A percentile compares a stretch with the other conserved stretches of the same genome.
Evolutionary conservation across 2,329 filamentous ascomycete species (phyloP).

Genomic region (Cytospora piceicola): DNA sequence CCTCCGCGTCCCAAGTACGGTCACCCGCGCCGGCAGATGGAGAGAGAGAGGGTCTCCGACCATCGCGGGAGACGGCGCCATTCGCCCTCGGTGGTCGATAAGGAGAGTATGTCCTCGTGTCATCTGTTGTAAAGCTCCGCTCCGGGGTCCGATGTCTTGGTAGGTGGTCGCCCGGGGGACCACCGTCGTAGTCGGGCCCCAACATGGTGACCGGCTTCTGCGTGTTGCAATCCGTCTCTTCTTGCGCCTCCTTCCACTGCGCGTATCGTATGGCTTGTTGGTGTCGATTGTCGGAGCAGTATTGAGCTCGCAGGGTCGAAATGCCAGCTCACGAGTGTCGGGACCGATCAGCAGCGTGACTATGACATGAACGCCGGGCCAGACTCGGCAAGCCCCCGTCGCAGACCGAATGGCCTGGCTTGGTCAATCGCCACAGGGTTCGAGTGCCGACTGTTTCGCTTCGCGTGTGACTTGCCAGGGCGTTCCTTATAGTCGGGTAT

Average conservation of each 20-base stretch:
- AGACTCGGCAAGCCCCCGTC: conserved; percentile 24
- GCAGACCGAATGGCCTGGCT: conserved; percentile 23
- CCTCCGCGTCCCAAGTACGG: conserved; percentile 32
- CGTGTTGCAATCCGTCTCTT: conserved; percentile 27
- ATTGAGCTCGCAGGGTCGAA: conserved; percentile 22
- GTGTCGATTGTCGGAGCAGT: conserved; percentile 7
- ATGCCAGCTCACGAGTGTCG: conserved; percentile 29
- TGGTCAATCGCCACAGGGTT: conserved; percentile 20
- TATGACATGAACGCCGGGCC: conserved; percentile 24
- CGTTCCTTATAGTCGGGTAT: conserved; percentile 22
- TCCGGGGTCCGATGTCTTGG: conserved; percentile 36
- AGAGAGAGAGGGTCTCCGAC: conserved; percentile 29
- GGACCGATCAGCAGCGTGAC: conserved; percentile 26
- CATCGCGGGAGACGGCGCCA: conserved; percentile 34
- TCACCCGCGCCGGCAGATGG: conserved; percentile 27
- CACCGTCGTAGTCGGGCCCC: conserved; percentile 53
- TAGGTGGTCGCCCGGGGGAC: conserved; percentile 44
- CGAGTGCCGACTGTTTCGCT: conserved; percentile 21
- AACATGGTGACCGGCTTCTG: conserved; percentile 38
- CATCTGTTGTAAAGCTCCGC: conserved; percentile 32
- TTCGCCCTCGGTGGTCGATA: conserved; percentile 35
- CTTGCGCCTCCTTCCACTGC: conserved; percentile 16
- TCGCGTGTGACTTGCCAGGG: conserved; percentile 10
- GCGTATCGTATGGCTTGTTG: conserved; percentile 7
- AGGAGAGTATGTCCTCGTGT: conserved; percentile 33